Percentiles rank a stretch among this genome's conserved stretches.
Conservation (phyloP, 1,284 basidiomycete genomes). For the Cerrena zonata region DNA sequence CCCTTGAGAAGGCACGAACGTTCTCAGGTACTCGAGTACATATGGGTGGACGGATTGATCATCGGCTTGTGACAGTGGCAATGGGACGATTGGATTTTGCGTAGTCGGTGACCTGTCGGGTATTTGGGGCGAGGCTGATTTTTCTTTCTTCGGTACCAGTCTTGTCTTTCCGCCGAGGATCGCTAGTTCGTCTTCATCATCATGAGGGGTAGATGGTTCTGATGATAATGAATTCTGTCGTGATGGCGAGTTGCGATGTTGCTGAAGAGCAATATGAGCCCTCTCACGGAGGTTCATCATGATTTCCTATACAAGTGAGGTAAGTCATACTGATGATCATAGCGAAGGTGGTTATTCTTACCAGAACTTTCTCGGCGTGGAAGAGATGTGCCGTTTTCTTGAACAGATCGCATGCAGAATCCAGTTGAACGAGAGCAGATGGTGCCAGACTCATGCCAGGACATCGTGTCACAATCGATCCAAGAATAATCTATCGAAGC, state of each 20-base stretch:
- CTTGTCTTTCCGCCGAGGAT: conserved; percentile 67
- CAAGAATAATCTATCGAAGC: conserved; percentile 56
- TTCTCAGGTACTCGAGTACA: conserved; percentile 61
- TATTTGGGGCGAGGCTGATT: conserved; percentile 40
- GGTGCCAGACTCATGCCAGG: conserved; percentile 76
- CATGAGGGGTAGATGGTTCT: conserved; percentile 44
- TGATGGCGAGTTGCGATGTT: conserved; percentile 49
- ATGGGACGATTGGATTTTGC: conserved; percentile 50
- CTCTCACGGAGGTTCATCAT: conserved; percentile 52
- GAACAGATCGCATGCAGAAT: conserved; percentile 73
- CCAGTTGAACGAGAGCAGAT: conserved; percentile 68
- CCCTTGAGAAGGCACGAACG: conserved; percentile 44
- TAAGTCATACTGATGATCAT: neutral
- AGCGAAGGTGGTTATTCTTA: conserved; percentile 29
- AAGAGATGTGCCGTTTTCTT: conserved; percentile 65
- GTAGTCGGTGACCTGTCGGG: conserved; percentile 64
- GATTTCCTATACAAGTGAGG: conserved; percentile 29
- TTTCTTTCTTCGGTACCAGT: conserved; percentile 59
- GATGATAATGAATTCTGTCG: conserved; percentile 36
- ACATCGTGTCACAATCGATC: conserved; percentile 76
- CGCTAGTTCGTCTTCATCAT: conserved; percentile 66
- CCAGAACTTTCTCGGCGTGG: conserved; percentile 63
- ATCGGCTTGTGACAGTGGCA: conserved; percentile 26
- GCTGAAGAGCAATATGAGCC: conserved; percentile 59
- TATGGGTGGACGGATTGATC: conserved; percentile 43